These are phyloP conservation scores for Clonostachys solani DNA, from an alignment of 2,329 filamentous ascomycete genomes.

Conservation along the genomic window DNA sequence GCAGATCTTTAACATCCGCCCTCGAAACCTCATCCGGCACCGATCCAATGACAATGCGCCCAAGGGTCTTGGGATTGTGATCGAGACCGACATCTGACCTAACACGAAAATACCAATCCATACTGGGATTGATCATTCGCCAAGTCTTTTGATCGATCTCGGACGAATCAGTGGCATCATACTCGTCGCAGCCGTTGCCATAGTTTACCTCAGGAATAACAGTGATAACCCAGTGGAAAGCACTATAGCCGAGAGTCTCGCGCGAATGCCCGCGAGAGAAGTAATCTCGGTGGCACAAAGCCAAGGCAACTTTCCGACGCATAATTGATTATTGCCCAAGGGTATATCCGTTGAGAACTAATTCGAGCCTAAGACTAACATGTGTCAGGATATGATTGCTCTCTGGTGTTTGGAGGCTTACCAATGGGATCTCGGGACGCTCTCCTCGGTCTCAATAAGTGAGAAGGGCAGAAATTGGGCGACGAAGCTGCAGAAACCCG, in stretches of 20 bases:
- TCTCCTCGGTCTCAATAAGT: no score
- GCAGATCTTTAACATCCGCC: constrained; percentile 12
- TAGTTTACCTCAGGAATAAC: constrained; percentile 8
- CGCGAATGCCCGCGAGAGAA: constrained; percentile 16
- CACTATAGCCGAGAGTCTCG: constrained; percentile 15
- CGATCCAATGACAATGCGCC: constrained; percentile 17
- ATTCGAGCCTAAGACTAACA: no score
- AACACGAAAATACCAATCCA: constrained; percentile 21
- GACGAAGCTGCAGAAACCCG: no score
- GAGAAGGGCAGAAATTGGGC: no score
- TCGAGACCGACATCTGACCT: constrained; percentile 9
- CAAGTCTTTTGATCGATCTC: constrained; percentile 20
- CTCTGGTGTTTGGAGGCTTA: no score
- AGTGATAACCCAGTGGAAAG: constrained; percentile 24
- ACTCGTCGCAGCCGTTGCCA: constrained; percentile 8
- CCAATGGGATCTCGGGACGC: no score
- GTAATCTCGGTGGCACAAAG: constrained; percentile 17
- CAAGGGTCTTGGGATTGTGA: constrained; percentile 15
- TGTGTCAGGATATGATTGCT: no score
- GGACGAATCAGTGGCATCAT: constrained; percentile 21
- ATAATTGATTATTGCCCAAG: background rate
- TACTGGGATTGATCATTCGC: constrained; percentile 20
- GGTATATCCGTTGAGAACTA: no score
- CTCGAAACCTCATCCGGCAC: constrained; percentile 9
- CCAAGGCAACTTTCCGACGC: constrained; percentile 9